Conservation (phyloP, 2,329 filamentous ascomycete species). For the Phialophora verrucosa region DNA sequence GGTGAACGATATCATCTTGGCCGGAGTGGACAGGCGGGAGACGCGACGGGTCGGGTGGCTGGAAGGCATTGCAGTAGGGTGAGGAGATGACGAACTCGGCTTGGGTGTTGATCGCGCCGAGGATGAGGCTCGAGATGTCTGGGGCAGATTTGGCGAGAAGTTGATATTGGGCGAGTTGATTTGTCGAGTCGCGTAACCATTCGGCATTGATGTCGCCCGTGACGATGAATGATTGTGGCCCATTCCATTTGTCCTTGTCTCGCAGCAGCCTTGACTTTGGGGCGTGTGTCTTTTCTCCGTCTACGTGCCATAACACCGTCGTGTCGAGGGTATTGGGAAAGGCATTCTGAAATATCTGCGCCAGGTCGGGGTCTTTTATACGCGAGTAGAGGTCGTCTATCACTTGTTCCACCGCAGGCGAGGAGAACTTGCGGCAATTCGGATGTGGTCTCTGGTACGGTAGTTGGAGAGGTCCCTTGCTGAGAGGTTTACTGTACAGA, state of each 20-base stretch:
- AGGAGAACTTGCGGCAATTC: constrained; percentile 87
- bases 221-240: constrained; percentile 89
- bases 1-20: constrained; percentile 83
- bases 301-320: constrained; percentile 84
- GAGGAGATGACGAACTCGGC: constrained; percentile 91
- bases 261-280: constrained; percentile 48
- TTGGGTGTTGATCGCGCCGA: constrained; percentile 96
- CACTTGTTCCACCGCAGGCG: constrained; percentile 82
- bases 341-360: constrained; percentile 90
- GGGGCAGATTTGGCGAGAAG: constrained; percentile 79
- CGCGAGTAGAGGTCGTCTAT: constrained; percentile 80
- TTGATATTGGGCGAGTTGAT: constrained; percentile 92
- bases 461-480: constrained; percentile 76
- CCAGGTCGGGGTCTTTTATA: constrained; percentile 84
- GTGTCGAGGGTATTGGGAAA: constrained; percentile 93
- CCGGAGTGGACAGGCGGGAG: constrained; percentile 75
- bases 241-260: constrained; percentile 74
- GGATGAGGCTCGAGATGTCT: constrained; percentile 76
- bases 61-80: constrained; percentile 98
- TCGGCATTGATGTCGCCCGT: constrained; percentile 92
- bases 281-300: constrained; percentile 54
- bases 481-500: constrained; percentile 71
- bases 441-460: constrained; percentile 84
- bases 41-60: constrained; percentile 84
- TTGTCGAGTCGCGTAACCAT: constrained; percentile 87